These are phyloP conservation scores for Fusarium chlamydosporum DNA, from an alignment of 2,329 filamentous ascomycete species.

Conservation along the genomic window DNA sequence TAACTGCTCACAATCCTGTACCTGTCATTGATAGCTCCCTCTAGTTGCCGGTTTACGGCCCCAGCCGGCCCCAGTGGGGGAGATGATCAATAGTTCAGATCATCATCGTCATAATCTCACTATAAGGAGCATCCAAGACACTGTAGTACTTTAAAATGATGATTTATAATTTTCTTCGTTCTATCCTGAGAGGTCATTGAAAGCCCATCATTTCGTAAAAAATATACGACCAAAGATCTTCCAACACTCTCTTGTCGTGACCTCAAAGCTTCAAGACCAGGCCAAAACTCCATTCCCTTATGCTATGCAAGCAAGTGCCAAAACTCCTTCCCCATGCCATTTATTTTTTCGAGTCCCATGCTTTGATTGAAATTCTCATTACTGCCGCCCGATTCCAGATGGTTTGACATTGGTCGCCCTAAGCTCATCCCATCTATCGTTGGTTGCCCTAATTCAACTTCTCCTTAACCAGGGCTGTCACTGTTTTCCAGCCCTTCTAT, in stretches of 20 bases:
- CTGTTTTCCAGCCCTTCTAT: slow-evolving; percentile 38
- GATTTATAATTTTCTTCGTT: neutral
- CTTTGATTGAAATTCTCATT: neutral
- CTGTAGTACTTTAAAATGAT: neutral
- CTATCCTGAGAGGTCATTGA: slow-evolving; percentile 1
- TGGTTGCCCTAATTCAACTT: neutral
- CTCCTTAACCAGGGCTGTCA: slow-evolving; percentile 24
- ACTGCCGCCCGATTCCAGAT: slow-evolving; percentile 6
- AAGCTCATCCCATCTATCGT: slow-evolving; percentile 3
- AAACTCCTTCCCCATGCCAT: slow-evolving; percentile 39
- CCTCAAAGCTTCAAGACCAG: slow-evolving; percentile 5
- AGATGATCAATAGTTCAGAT: neutral
- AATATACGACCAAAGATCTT: slow-evolving; percentile 5
- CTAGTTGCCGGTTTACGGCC: neutral
- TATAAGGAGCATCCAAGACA: neutral
- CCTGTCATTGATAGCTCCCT: neutral
- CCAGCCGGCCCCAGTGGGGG: slow-evolving; percentile 2
- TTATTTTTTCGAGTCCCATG: slow-evolving; percentile 1
- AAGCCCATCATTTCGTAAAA: slow-evolving; percentile 1
- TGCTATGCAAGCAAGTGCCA: slow-evolving; percentile 17
- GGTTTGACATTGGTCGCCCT: neutral
- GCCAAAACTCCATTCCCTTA: slow-evolving; percentile 18
- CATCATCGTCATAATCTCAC: neutral
- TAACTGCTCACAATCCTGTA: neutral
- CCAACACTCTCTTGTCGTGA: slow-evolving; percentile 23